phyloP scores from a whole-genome alignment of 2,329 filamentous ascomycete species.

The Dryadomyces quercivorus region DNA sequence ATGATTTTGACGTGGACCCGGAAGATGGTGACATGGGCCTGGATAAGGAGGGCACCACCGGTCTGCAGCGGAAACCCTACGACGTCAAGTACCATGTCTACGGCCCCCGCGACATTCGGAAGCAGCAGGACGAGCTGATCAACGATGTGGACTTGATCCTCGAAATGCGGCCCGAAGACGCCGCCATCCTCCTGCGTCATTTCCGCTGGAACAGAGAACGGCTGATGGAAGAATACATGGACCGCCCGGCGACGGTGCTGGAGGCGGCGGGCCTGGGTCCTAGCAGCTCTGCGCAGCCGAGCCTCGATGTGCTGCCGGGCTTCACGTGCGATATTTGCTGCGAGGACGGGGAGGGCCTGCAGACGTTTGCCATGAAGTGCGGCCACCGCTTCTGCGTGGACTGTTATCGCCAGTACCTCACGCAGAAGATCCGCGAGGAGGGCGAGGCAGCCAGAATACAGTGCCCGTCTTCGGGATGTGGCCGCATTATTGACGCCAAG shows the following conservation, averaged over 20 bases:
- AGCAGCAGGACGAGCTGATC: slow-evolving; percentile 75
- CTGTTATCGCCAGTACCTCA: slow-evolving; percentile 85
- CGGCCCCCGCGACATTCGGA: slow-evolving; percentile 68
- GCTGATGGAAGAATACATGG: slow-evolving; percentile 93
- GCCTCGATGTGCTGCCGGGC: slow-evolving; percentile 56
- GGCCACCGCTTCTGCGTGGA: slow-evolving; percentile 85
- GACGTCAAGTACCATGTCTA: slow-evolving; percentile 78
- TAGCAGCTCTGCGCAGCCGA: slow-evolving; percentile 47
- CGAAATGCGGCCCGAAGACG: slow-evolving; percentile 76
- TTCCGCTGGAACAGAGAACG: slow-evolving; percentile 95
- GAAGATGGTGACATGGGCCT: slow-evolving; percentile 41
- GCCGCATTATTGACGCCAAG: slow-evolving; percentile 80
- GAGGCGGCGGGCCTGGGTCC: slow-evolving; percentile 74
- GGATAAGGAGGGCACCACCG: slow-evolving; percentile 48
- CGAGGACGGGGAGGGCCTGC: slow-evolving; percentile 65
- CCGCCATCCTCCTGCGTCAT: slow-evolving; percentile 78
- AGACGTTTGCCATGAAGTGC: slow-evolving; percentile 91
- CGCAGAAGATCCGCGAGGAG: slow-evolving; percentile 88
- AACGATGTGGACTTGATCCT: slow-evolving; percentile 86
- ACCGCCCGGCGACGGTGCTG: slow-evolving; percentile 64
- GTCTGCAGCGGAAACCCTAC: slow-evolving; percentile 62
- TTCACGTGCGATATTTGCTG: slow-evolving; percentile 96
- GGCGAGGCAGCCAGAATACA: slow-evolving; percentile 91
- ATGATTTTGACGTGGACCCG: slow-evolving; percentile 43
- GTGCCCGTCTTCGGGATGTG: slow-evolving; percentile 80